These are phyloP conservation scores for Acrocalymma vagum DNA, from an alignment of 2,329 filamentous ascomycete species.

Conservation along the genomic window DNA sequence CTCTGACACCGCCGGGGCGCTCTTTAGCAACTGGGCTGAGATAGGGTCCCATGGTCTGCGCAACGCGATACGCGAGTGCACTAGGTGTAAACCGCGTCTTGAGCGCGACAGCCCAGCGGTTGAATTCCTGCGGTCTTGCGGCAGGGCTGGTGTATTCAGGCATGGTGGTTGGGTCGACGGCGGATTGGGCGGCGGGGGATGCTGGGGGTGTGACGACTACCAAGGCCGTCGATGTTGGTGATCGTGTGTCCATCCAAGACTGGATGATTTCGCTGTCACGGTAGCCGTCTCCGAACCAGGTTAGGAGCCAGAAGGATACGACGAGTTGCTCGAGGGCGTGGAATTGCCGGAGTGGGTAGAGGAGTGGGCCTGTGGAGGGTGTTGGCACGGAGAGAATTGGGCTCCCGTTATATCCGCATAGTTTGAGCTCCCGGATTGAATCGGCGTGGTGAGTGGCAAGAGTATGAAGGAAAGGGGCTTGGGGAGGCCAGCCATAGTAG, in stretches of 20 bases:
- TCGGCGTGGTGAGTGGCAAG: conserved; percentile 51
- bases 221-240: conserved; percentile 49
- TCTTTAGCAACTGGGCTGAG: conserved; percentile 52
- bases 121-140: conserved; percentile 33
- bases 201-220: conserved; percentile 41
- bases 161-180: conserved; percentile 38
- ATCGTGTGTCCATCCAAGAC: conserved; percentile 54
- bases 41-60: conserved; percentile 49
- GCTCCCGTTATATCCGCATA: conserved; percentile 57
- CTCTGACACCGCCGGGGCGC: conserved; percentile 51
- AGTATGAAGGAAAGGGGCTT: conserved; percentile 51
- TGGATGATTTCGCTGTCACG: conserved; percentile 54
- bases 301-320: conserved; percentile 53
- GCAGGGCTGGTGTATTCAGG: conserved; percentile 26
- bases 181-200: conserved; percentile 26
- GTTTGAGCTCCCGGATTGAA: conserved; percentile 55
- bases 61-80: conserved; percentile 52
- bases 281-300: conserved; percentile 46
- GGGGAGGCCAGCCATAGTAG: conserved; percentile 50
- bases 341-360: conserved; percentile 51
- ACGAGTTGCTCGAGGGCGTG: conserved; percentile 52
- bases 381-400: conserved; percentile 50
- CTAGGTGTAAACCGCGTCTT: conserved; percentile 49
- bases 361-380: conserved; percentile 47
- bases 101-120: conserved; percentile 53